A percentile compares a stretch with the other conserved stretches of the same genome.
Conservation (phyloP, 176 grass and related monocot genomes). For the Triticum monococcum region DNA sequence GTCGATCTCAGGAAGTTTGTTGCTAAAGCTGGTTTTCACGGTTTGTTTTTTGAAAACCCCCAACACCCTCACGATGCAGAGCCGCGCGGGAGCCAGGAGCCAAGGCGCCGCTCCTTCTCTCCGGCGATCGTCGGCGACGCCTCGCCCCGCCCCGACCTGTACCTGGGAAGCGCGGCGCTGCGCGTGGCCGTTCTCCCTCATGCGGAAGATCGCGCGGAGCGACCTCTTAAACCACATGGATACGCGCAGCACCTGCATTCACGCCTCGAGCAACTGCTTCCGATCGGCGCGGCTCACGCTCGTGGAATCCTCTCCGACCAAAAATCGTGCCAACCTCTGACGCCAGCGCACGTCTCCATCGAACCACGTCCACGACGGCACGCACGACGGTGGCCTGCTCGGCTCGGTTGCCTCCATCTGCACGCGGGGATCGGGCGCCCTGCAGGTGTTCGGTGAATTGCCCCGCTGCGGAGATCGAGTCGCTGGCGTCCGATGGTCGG, state of each 20-base stretch:
- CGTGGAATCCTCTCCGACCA: neutral
- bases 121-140: neutral
- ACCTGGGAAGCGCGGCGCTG: neutral
- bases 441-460: neutral
- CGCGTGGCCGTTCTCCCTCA: neutral
- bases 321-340: neutral
- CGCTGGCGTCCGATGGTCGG: neutral
- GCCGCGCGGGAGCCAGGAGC: too few species aligned
- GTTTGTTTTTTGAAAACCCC: too few species aligned
- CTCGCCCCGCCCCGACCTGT: neutral
- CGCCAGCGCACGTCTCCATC: too few species aligned
- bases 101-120: neutral
- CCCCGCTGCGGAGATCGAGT: neutral
- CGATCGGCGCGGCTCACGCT: neutral
- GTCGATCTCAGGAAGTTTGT: too few species aligned
- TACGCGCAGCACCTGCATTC: neutral
- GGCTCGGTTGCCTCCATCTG: neutral
- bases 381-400: too few species aligned
- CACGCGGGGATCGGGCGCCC: neutral
- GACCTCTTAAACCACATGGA: neutral
- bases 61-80: too few species aligned
- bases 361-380: too few species aligned
- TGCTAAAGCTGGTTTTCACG: too few species aligned
- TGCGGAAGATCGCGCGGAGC: neutral
- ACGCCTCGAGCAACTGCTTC: too few species aligned